Base-by-base conservation (phyloP, 176 grass and related monocot genomes). In the Eragrostis curvula region DNA sequence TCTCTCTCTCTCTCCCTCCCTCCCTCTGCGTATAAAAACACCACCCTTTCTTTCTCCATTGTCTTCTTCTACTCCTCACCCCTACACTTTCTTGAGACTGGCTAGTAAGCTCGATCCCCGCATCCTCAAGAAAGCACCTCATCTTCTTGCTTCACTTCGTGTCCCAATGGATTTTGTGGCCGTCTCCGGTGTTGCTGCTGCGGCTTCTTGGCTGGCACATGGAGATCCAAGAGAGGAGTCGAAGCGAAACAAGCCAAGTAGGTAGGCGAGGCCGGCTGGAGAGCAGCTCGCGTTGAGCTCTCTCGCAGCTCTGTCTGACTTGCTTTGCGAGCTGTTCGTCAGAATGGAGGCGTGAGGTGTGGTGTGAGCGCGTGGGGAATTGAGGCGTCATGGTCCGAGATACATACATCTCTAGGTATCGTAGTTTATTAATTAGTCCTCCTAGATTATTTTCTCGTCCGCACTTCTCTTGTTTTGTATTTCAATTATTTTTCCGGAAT, bases 301-400 rank as follows among this genome's bases (percentile, higher is more conserved):
- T 79, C 84, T n/a, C 48, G 44, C 79, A 41, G 40, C 59, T 70
- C 66, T 82, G 63, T 61, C 73, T 79, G 41, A 53, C 53, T 36
- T 52, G 75, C 79, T 89, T 71, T 11, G 32, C 56, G 66, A 66
- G 52, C 66, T 64, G 43, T 14, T 32, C 8, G 65, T 61, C 66
- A 63, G 75, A 44, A 39, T 50, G 70, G 80, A 59, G 84, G 68
- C 17, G 64, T 17, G 24, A 24, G 12, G 66, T 41, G 25, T 8
- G 28, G 71, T 66, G 83, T 71, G 73, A 84, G 90, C 58, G 58
- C 64, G 84, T 84, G 91, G 87, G 91, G 91, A 93, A 93, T 93
- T 82, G 91, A 93, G 87, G 87, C 84, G 85, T 87, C 71, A 74
- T 93, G 91, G 91, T 93, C 91, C 91, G 91, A 92, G 83, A 91